These are phyloP conservation scores for Podila epicladia DNA, from an alignment of 192 early-diverging fungal species.

Conservation along the genomic window DNA sequence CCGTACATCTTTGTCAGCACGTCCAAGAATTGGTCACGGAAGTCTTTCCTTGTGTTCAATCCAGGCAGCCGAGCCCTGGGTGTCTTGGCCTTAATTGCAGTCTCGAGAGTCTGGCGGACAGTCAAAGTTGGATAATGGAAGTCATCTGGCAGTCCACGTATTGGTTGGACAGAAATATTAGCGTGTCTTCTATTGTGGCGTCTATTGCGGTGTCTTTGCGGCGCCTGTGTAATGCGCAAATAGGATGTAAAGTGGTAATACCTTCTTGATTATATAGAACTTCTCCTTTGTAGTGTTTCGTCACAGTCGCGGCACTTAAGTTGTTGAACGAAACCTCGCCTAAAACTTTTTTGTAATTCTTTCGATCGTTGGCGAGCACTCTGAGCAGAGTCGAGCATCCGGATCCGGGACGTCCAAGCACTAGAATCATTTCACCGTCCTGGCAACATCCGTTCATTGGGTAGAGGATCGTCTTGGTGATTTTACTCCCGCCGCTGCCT, in stretches of 20 bases:
- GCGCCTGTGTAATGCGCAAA: too few relatives aligned
- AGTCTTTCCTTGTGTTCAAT: slow-evolving; percentile 46
- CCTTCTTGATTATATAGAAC: slow-evolving; percentile 77
- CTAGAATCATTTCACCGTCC: slow-evolving; percentile 77
- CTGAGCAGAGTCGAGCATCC: slow-evolving; percentile 75
- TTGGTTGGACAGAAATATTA: not conserved
- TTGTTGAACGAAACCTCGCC: slow-evolving; percentile 72
- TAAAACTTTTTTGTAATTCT: slow-evolving; percentile 59
- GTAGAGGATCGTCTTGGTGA: slow-evolving; percentile 59
- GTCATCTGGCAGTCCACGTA: slow-evolving; percentile 58
- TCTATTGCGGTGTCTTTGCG: not conserved
- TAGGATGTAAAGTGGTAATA: not conserved
- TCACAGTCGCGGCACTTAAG: slow-evolving; percentile 61
- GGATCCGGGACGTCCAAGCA: slow-evolving; percentile 73
- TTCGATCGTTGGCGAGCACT: slow-evolving; percentile 69
- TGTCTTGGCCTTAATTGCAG: slow-evolving; percentile 76
- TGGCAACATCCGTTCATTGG: slow-evolving; percentile 70
- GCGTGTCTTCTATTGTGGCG: not conserved
- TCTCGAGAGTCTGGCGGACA: slow-evolving; percentile 77
- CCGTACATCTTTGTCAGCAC: slow-evolving; percentile 64
- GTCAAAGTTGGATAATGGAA: slow-evolving; percentile 80
- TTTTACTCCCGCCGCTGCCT: slow-evolving; percentile 22
- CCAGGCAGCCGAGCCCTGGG: slow-evolving; percentile 61
- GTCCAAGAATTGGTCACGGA: slow-evolving; percentile 58
- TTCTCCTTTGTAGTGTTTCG: slow-evolving; percentile 69